Conservation (phyloP, 352 stramenopile genomes). For the Phytopythium chamaehyphon region DNA sequence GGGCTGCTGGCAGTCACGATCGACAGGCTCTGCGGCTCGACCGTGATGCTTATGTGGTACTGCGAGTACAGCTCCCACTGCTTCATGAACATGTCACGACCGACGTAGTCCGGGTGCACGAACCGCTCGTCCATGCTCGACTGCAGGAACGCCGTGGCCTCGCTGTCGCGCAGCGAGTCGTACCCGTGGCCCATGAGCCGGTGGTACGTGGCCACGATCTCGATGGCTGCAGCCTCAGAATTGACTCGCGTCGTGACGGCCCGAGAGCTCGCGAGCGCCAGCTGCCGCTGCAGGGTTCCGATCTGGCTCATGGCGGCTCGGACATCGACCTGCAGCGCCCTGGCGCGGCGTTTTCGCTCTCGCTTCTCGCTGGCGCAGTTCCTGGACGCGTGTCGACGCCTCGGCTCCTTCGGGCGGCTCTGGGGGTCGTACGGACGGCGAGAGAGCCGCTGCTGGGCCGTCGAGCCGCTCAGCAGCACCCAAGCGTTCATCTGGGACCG, state of each 20-base stretch:
- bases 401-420: background rate
- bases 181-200: constrained; percentile 24
- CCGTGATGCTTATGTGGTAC: constrained; percentile 24
- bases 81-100: constrained; percentile 26
- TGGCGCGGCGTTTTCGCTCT: background rate
- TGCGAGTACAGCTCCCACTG: constrained; percentile 39
- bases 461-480: constrained; percentile 2
- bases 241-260: constrained; percentile 11
- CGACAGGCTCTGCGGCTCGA: constrained; percentile 13
- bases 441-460: background rate
- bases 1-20: constrained; percentile 9
- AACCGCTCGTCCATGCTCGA: constrained; percentile 21
- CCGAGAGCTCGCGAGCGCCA: constrained; percentile 4
- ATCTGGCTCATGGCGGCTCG: background rate
- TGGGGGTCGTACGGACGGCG: constrained; percentile 2
- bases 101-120: constrained; percentile 28
- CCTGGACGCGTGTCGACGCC: background rate
- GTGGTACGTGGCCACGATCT: constrained; percentile 34
- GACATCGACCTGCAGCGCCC: background rate
- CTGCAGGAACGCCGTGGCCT: constrained; percentile 20
- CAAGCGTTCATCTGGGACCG: constrained; percentile 2
- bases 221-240: constrained; percentile 18
- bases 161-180: background rate
- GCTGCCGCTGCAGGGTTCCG: constrained; percentile 1
- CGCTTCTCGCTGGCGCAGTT: background rate